Percentiles rank a stretch among this genome's conserved stretches.
Conservation (phyloP, 345 rosid genomes). For the Euphorbia lathyris region DNA sequence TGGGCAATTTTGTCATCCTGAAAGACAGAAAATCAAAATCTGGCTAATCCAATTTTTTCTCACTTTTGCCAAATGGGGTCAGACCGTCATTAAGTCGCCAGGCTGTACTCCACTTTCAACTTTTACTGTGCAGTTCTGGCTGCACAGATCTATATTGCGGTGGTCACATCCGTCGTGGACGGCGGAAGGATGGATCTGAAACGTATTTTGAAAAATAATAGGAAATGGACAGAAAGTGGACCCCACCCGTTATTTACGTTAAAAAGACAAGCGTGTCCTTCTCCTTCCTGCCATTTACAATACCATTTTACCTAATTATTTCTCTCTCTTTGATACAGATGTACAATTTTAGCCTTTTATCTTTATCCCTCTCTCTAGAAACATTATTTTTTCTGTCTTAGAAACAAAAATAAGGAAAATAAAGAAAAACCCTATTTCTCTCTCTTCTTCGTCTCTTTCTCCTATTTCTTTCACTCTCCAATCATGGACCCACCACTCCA, state of each 20-base stretch:
- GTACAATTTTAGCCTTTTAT: neutral
- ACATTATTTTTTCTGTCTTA: neutral
- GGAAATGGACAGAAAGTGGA: neutral
- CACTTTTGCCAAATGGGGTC: neutral
- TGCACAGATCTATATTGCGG: neutral
- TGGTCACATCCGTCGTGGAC: neutral
- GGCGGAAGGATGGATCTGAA: neutral
- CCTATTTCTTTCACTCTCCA: neutral
- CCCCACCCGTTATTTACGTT: neutral
- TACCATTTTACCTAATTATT: neutral
- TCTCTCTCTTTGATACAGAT: neutral
- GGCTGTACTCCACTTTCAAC: neutral
- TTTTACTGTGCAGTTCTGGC: neutral
- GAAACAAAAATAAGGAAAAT: neutral
- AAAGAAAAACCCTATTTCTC: neutral
- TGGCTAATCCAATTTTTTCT: neutral
- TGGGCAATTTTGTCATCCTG: slow-evolving; percentile 1
- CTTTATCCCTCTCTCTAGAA: neutral
- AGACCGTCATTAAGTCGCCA: neutral
- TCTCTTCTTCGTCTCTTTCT: neutral
- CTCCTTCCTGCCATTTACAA: neutral
- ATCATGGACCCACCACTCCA: slow-evolving; percentile 23
- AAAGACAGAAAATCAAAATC: neutral
- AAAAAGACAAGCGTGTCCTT: neutral
- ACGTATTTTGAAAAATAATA: neutral